phyloP scores from a whole-genome alignment of 192 early-diverging fungal species.

The Podila horticola region DNA sequence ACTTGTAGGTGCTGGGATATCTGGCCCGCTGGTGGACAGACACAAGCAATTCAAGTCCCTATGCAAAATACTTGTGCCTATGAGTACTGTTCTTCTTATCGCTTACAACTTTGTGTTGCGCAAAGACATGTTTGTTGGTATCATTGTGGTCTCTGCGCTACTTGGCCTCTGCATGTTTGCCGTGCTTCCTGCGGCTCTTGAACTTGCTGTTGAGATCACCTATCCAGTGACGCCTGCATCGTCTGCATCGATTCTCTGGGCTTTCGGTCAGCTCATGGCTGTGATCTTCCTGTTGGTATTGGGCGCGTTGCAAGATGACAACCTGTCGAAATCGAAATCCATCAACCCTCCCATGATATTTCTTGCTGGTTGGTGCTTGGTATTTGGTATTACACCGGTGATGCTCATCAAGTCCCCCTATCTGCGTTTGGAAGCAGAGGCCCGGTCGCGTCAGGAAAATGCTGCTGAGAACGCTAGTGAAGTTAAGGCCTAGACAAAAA shows the following conservation, averaged over 20 bases:
- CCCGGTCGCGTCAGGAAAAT: not conserved
- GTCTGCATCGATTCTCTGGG: constrained; percentile 48
- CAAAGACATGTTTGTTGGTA: constrained; percentile 27
- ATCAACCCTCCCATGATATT: constrained; percentile 34
- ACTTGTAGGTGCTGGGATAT: constrained; percentile 60
- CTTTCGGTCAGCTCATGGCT: constrained; percentile 36
- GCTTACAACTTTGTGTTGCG: constrained; percentile 57
- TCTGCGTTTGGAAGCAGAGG: constrained; percentile 25
- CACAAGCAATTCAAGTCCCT: constrained; percentile 63
- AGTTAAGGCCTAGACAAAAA: too few relatives aligned
- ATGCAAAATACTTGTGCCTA: constrained; percentile 55
- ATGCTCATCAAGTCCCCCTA: constrained; percentile 18
- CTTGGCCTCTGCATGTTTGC: constrained; percentile 34
- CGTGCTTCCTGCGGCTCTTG: constrained; percentile 34
- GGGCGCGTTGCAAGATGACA: constrained; percentile 9
- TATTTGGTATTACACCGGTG: constrained; percentile 16
- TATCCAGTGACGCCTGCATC: constrained; percentile 50
- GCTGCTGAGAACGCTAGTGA: too few relatives aligned
- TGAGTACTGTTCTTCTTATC: constrained; percentile 51
- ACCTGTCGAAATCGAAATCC: not conserved
- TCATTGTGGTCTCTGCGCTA: constrained; percentile 28
- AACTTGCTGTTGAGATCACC: constrained; percentile 41
- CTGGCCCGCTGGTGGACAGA: constrained; percentile 61
- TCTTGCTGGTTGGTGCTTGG: constrained; percentile 11
- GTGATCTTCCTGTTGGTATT: constrained; percentile 27